These are phyloP conservation scores for Lipomyces lipofer DNA, from an alignment of 805 yeast species.

Conservation along the genomic window DNA sequence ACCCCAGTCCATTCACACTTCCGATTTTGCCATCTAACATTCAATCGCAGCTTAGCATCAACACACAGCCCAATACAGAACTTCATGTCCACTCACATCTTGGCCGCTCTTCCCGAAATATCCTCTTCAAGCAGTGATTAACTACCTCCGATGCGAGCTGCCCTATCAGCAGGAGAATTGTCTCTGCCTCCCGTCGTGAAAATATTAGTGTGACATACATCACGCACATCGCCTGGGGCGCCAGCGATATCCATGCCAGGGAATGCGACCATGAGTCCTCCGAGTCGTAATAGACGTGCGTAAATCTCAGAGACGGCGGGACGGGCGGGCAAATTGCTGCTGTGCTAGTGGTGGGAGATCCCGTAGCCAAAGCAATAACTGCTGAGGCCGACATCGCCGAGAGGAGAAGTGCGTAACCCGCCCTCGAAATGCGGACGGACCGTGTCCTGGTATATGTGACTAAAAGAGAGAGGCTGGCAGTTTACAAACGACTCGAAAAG, in stretches of 20 bases:
- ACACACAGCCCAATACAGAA: too few species aligned
- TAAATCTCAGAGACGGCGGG: constrained; percentile 62
- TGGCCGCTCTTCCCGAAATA: constrained; percentile 76
- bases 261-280: constrained; percentile 57
- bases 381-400: too few species aligned
- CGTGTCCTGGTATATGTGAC: too few species aligned
- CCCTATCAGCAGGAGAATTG: constrained; percentile 79
- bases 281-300: constrained; percentile 78
- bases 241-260: constrained; percentile 71
- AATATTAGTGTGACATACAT: constrained; percentile 84
- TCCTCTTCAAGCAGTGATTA: constrained; percentile 65
- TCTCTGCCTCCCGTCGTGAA: constrained; percentile 78
- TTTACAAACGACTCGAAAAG: too few species aligned
- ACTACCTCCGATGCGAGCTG: constrained; percentile 75
- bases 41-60: too few species aligned
- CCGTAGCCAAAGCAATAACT: too few species aligned
- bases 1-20: constrained; percentile 48
- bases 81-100: constrained; percentile 14
- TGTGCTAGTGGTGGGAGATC: too few species aligned
- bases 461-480: too few species aligned
- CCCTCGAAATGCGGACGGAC: too few species aligned
- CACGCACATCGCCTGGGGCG: constrained; percentile 76
- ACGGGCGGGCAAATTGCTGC: constrained; percentile 14
- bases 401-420: too few species aligned
- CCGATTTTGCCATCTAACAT: constrained; percentile 9